phyloP scores from a whole-genome alignment of 2,329 filamentous ascomycete genomes.

The Chaetomiaceae sp. region DNA sequence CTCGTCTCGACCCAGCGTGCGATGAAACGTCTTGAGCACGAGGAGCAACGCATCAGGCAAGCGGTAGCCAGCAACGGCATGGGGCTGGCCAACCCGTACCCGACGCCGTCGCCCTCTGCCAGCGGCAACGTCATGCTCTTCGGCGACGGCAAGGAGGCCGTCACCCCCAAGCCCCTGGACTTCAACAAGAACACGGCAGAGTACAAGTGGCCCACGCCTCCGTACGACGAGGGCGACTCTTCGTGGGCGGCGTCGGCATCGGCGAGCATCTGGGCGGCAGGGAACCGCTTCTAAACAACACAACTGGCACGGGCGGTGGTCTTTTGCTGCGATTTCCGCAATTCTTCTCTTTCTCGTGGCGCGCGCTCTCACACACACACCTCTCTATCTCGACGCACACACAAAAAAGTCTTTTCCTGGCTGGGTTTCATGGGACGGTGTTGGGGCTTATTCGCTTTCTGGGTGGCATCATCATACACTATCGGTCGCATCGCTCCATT shows the following conservation, averaged over 20 bases:
- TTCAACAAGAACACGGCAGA: conserved; percentile 54
- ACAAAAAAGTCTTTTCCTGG: conserved; percentile 14
- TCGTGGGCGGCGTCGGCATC: conserved; percentile 80
- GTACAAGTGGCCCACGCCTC: conserved; percentile 88
- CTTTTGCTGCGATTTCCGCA: neutral
- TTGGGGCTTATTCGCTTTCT: conserved; percentile 10
- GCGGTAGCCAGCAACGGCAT: conserved; percentile 58
- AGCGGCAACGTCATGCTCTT: conserved; percentile 75
- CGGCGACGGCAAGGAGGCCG: conserved; percentile 56
- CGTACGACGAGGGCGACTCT: conserved; percentile 91
- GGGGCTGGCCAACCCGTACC: conserved; percentile 57
- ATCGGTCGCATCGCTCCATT: conserved; percentile 16
- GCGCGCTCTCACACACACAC: too few relatives aligned
- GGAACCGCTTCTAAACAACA: conserved; percentile 52
- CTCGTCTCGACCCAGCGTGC: conserved; percentile 71
- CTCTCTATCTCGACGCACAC: neutral
- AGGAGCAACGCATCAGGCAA: conserved; percentile 51
- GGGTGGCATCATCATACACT: conserved; percentile 20
- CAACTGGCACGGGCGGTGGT: conserved; percentile 21
- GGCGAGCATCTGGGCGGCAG: conserved; percentile 72
- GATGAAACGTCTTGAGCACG: conserved; percentile 63
- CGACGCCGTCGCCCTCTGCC: conserved; percentile 70
- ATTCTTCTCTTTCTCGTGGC: neutral
- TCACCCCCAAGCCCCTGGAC: conserved; percentile 66
- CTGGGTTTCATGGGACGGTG: conserved; percentile 19